Evolutionary conservation across 768 basidiomycete species (phyloP).

Genomic region (Mycena pura): DNA sequence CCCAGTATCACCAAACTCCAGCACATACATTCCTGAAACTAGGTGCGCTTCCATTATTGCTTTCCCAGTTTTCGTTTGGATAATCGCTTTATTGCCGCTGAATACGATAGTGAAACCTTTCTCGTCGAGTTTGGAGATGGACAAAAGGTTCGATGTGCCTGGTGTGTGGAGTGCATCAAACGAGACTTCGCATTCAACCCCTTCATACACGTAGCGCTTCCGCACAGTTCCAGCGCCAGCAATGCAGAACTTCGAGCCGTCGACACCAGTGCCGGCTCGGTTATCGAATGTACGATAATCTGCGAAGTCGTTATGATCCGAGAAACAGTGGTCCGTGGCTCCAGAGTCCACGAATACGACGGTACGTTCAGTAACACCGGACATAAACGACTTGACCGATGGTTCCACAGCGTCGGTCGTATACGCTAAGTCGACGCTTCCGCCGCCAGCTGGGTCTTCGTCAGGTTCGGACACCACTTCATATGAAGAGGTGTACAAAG

Average conservation of each 20-base stretch:
- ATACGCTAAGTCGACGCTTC: too few species aligned
- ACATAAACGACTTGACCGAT: not conserved
- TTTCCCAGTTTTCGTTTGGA: too few species aligned
- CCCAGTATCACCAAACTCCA: not conserved
- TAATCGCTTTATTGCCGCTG: too few species aligned
- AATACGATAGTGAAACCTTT: not conserved
- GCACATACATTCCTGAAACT: not conserved
- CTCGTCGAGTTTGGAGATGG: conserved; percentile 1
- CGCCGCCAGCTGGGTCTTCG: too few species aligned
- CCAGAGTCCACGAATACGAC: not conserved
- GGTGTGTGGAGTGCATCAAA: conserved; percentile 4
- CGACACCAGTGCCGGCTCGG: not conserved
- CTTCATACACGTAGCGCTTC: not conserved
- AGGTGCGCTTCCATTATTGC: not conserved
- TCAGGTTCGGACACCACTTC: too few species aligned
- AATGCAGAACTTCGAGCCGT: conserved; percentile 3
- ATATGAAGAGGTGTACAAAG: too few species aligned
- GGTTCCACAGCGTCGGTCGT: not conserved
- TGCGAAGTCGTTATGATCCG: not conserved
- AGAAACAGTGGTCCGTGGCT: conserved; percentile 1
- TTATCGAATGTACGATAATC: not conserved
- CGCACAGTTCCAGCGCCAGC: not conserved
- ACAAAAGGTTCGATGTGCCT: not conserved
- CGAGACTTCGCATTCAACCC: not conserved
- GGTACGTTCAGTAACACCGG: not conserved